phyloP scores from a whole-genome alignment of 2,329 filamentous ascomycete genomes.

The Chalara sp. region DNA sequence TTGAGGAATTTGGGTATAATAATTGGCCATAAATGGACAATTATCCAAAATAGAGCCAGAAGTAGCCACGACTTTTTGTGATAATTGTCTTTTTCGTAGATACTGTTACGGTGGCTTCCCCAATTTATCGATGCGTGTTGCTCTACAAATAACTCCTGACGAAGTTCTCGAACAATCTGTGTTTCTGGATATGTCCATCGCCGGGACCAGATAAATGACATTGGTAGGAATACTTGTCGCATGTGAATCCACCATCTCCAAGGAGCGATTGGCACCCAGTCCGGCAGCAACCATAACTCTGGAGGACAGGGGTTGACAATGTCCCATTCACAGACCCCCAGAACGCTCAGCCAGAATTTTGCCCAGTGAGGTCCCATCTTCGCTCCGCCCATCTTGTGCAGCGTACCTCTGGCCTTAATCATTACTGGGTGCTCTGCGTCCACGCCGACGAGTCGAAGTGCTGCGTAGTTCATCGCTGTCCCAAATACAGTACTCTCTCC shows the following conservation, averaged over 20 bases:
- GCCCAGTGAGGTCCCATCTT: slow-evolving; percentile 84
- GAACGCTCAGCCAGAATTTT: slow-evolving; percentile 88
- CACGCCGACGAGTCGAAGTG: slow-evolving; percentile 74
- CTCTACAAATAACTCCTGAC: slow-evolving; percentile 76
- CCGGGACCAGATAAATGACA: slow-evolving; percentile 86
- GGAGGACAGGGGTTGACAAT: slow-evolving; percentile 91
- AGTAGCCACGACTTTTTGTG: slow-evolving; percentile 85
- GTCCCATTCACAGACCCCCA: slow-evolving; percentile 83
- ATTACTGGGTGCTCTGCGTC: slow-evolving; percentile 77
- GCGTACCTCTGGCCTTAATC: slow-evolving; percentile 72
- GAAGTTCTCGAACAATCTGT: slow-evolving; percentile 63
- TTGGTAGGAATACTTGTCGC: slow-evolving; percentile 89
- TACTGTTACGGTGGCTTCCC: slow-evolving; percentile 71
- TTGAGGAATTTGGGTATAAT: slow-evolving; percentile 61
- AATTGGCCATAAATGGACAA: slow-evolving; percentile 78
- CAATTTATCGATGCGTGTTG: slow-evolving; percentile 75
- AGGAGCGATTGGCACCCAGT: slow-evolving; percentile 83
- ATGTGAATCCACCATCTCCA: slow-evolving; percentile 99
- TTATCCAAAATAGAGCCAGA: slow-evolving; percentile 68
- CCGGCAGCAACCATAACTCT: slow-evolving; percentile 86
- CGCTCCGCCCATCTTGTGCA: slow-evolving; percentile 83
- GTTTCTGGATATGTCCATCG: slow-evolving; percentile 72
- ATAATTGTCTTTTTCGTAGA: slow-evolving; percentile 77
- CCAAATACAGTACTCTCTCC: slow-evolving; percentile 89
- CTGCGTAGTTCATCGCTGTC: slow-evolving; percentile 80